Conservation (phyloP, 371 early-diverging fungal genomes). For the Sporodiniella umbellata region DNA sequence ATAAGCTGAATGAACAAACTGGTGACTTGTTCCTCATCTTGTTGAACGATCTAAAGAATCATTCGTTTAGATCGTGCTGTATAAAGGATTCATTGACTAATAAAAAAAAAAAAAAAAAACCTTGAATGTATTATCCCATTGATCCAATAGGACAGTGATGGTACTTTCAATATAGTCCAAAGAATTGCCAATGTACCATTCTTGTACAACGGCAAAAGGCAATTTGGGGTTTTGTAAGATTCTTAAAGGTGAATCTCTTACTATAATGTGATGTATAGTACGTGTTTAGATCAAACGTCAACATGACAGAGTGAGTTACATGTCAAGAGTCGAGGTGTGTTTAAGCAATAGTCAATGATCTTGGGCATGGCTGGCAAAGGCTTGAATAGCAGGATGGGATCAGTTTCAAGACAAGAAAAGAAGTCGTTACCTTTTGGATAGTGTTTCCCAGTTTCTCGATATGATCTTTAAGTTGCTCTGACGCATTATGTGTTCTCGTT, state of each 20-base stretch:
- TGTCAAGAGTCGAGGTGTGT: constrained; percentile 9
- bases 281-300: too few relatives aligned
- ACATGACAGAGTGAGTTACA: not conserved
- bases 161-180: constrained; percentile 15
- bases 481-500: constrained; percentile 9
- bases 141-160: constrained; percentile 2
- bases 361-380: constrained; percentile 15
- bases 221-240: constrained; percentile 8
- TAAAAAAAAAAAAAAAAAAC: too few relatives aligned
- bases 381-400: too few relatives aligned
- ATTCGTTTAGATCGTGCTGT: too few relatives aligned
- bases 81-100: too few relatives aligned
- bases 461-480: constrained; percentile 5
- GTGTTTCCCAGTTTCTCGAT: constrained; percentile 8
- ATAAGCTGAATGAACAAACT: constrained; percentile 2
- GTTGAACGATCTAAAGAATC: constrained; percentile 14
- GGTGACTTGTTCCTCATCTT: constrained; percentile 1
- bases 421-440: constrained; percentile 7
- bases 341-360: constrained; percentile 15
- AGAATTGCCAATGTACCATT: constrained; percentile 16
- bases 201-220: constrained; percentile 10
- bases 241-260: constrained; percentile 15
- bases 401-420: not conserved
- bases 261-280: constrained; percentile 1
- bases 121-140: constrained; percentile 12